These are phyloP conservation scores for Colletotrichum graminicola DNA, from an alignment of 2,329 filamentous ascomycete genomes.

Conservation along the genomic window DNA sequence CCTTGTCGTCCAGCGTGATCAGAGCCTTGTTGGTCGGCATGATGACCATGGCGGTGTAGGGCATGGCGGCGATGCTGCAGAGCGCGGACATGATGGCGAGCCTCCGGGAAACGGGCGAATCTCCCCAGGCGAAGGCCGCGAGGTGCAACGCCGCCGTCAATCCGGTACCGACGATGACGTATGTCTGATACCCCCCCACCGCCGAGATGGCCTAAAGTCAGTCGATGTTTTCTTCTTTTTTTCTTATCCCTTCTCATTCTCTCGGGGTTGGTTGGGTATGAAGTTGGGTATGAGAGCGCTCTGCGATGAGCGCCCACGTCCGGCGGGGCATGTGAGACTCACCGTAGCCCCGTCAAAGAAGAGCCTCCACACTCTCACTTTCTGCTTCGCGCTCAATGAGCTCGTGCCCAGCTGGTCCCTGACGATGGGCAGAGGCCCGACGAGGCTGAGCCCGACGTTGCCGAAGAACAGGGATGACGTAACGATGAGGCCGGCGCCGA, in stretches of 20 bases:
- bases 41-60: slow-evolving; percentile 5
- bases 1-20: slow-evolving; percentile 18
- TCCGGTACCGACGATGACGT: slow-evolving; percentile 8
- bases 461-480: slow-evolving; percentile 19
- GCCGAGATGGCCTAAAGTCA: not conserved
- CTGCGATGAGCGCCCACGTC: not conserved
- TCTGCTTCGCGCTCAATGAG: slow-evolving; percentile 17
- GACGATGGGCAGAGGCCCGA: slow-evolving; percentile 16
- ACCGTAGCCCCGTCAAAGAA: slow-evolving; percentile 14
- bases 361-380: slow-evolving; percentile 18
- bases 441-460: slow-evolving; percentile 12
- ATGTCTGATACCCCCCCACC: not conserved
- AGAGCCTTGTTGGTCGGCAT: slow-evolving; percentile 14
- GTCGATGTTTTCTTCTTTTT: not conserved
- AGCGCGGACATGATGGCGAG: slow-evolving; percentile 18
- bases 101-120: slow-evolving; percentile 1
- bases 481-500: slow-evolving; percentile 18
- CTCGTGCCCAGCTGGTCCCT: slow-evolving; percentile 18
- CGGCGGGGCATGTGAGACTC: not conserved
- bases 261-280: too few relatives aligned
- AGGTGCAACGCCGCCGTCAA: slow-evolving; percentile 15
- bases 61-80: not conserved
- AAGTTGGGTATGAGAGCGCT: not conserved
- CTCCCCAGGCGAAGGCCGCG: not conserved
- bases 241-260: not conserved